Base-by-base conservation (phyloP, 768 basidiomycete genomes). In the Mycena vulgaris region DNA sequence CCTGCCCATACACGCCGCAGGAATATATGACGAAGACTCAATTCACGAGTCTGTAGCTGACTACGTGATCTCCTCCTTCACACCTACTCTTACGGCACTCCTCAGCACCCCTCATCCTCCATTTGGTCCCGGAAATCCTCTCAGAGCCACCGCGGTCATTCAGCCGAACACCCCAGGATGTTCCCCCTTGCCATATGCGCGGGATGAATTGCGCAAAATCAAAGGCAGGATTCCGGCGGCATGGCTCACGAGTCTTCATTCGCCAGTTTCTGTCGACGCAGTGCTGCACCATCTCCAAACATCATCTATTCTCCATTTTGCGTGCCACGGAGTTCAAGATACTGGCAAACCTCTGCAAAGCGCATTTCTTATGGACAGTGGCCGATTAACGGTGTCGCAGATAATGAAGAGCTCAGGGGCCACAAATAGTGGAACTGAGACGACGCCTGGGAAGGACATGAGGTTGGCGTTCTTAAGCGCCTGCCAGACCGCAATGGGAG, bases 311-410 rank as follows among this genome's bases (percentile, higher is more conserved):
- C 75, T 79, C 1, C 82, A 85, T 65, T 71, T 84, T 21, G 79
- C 81, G 0, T 82, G 81, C 48, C 79, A 80, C 2, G 80, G 76
- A 11, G 69, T 68, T 30, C 75, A 83, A 37, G 70, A 82, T 51
- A 1, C 57, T 11, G 8, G 19, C 6, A 68, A 72, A 11, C 79
- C 81, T 2, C 60, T 61, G 9, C 42, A 51, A 8, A 62, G 23
- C 21, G 61, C 45, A 3, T 33, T 62, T 5, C 4, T 69, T 8
- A 37, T 77, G 25, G 68, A 71, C 45, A 72, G 76, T 60, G 71
- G 73, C 25, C 39, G 47, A 33, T 55, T 72, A 6, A 30, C 25
- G 23, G 51, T 80, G 2, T 73, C 77, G 0, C 69, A 70, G 27
- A 71, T 81, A 14, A 78, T 81, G 66, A 7, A 48, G 14, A 7